Percentiles rank a stretch among this genome's conserved stretches.
Evolutionary conservation across 163 green algal species (phyloP).

Genomic region (Chloromonas sp.): DNA sequence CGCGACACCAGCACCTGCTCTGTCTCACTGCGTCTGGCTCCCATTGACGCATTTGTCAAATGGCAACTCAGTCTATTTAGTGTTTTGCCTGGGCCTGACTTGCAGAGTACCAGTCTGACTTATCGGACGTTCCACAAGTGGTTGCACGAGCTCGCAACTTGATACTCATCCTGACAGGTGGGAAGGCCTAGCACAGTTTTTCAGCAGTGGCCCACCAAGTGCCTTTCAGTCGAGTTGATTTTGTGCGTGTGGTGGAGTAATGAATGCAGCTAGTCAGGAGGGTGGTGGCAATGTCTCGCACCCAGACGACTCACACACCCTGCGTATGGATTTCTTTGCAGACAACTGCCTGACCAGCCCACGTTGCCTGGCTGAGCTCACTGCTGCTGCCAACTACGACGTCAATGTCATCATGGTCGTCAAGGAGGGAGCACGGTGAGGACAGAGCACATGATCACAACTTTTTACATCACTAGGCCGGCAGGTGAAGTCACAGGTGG

Average conservation of each 20-base stretch:
- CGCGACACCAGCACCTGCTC: neutral
- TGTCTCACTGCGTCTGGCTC: neutral
- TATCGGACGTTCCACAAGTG: constrained; percentile 7
- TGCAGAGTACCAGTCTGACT: constrained; percentile 4
- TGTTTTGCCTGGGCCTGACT: neutral
- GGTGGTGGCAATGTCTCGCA: no score
- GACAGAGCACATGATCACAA: neutral
- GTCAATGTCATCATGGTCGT: constrained; percentile 11
- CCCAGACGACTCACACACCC: neutral
- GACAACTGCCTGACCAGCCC: constrained; percentile 8
- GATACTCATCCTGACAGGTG: constrained; percentile 11
- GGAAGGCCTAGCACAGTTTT: neutral
- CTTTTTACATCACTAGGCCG: neutral
- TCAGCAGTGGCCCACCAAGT: no score
- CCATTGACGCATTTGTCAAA: no score
- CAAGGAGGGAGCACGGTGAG: constrained; percentile 9
- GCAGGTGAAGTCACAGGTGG: neutral
- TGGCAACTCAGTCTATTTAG: no score
- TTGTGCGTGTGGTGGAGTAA: neutral
- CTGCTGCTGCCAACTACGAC: neutral
- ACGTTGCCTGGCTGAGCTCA: constrained; percentile 8
- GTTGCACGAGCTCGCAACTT: constrained; percentile 5
- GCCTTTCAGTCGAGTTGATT: no score
- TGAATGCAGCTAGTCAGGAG: no score
- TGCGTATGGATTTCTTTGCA: neutral